Base-by-base conservation (phyloP, 2,329 filamentous ascomycete species). In the Fusarium neocosmosporiellum region DNA sequence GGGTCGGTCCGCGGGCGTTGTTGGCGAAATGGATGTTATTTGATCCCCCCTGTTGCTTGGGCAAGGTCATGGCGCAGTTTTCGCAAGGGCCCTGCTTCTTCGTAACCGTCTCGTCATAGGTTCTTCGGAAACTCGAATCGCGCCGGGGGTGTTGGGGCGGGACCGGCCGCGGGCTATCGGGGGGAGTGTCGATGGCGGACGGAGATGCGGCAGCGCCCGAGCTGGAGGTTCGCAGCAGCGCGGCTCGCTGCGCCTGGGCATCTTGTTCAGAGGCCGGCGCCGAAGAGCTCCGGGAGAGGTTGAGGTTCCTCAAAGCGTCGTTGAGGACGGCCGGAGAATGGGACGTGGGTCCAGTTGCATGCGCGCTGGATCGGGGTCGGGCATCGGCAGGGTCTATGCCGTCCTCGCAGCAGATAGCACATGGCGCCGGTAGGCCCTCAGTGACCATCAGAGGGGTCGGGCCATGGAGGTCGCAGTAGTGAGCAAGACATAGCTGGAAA, bases 391-490 rank as follows among this genome's bases (percentile, higher is more conserved):
- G 61, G 24, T 77, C 69, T 63, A 75, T 67, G 41, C 71, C 77
- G 46, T 82, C 80, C 36, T 91, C 88, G 77, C 86, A 88, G 78
- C 91, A 93, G 75, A 86, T 84, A 65, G 84, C 84, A 77, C 91
- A 93, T 55, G 88, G 85, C 14, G 89, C 88, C 3, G 89, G 88
- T 16, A 91, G 82, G 57, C 90, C 90, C 79, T 93, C 90, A 37
- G 91, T 93, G 77, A 92, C 90, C 88, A 93, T 91, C 66, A 93
- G 81, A 58, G 90, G 90, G 54, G 90, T 92, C 57, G 91, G 91
- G 70, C 91, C 91, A 82, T 93, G 91, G 71, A 89, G 86, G 80
- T 93, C 91, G 85, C 91, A 93, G 79, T 92, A 92, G 80, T 92
- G 90, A 77, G 91, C 91, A 76, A 93, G 86, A 80, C 90, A 92